A percentile compares a stretch with the other conserved stretches of the same genome.
Conservation (phyloP, 768 basidiomycete genomes). For the Suillus variegatus region DNA sequence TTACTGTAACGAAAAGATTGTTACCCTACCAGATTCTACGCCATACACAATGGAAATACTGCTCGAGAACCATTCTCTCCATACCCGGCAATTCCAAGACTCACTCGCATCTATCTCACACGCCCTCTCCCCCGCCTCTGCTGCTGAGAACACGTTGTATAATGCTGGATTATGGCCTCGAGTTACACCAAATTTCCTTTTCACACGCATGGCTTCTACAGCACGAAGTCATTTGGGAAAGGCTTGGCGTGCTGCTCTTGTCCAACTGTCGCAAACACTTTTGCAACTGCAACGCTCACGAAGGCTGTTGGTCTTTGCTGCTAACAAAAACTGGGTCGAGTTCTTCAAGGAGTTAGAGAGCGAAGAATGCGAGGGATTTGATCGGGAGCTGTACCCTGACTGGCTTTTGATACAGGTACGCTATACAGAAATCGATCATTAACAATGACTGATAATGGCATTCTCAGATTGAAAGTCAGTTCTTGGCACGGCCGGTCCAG, state of each 20-base stretch:
- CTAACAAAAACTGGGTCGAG: constrained; percentile 10
- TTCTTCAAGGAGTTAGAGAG: constrained; percentile 13
- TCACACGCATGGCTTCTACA: constrained; percentile 24
- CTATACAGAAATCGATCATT: not conserved
- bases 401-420: constrained; percentile 18
- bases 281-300: constrained; percentile 34
- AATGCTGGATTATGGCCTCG: constrained; percentile 33
- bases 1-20: not conserved
- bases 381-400: constrained; percentile 1
- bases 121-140: not conserved
- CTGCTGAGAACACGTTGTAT: not conserved
- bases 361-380: constrained; percentile 5
- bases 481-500: constrained; percentile 46
- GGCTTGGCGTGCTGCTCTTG: constrained; percentile 29
- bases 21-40: not conserved
- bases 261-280: constrained; percentile 25
- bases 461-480: constrained; percentile 45
- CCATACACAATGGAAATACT: not conserved
- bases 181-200: constrained; percentile 26
- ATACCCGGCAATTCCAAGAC: not conserved
- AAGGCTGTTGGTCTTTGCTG: constrained; percentile 27
- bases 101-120: not conserved
- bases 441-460: not conserved
- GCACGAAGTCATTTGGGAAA: constrained; percentile 7
- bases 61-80: not conserved